Conservation (phyloP, 371 early-diverging fungal genomes). For the Syncephalastrum sp. region DNA sequence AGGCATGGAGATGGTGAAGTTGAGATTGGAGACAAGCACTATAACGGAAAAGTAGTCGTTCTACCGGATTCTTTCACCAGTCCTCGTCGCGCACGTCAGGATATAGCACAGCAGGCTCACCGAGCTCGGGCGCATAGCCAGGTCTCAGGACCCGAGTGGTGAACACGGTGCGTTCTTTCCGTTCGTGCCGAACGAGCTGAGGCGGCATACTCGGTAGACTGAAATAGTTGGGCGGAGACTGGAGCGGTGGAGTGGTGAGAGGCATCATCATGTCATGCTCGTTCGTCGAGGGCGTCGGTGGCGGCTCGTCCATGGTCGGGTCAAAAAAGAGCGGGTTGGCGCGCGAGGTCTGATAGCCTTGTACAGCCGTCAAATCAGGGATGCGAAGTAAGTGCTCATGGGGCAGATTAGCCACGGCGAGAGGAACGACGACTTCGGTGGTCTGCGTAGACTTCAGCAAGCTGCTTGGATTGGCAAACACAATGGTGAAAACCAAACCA, state of each 20-base stretch:
- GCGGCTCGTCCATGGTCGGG: constrained; percentile 39
- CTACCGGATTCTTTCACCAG: constrained; percentile 18
- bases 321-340: constrained; percentile 44
- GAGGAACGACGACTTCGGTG: constrained; percentile 39
- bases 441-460: constrained; percentile 30
- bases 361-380: constrained; percentile 35
- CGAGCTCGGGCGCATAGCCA: constrained; percentile 24
- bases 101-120: constrained; percentile 29
- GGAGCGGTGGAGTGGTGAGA: constrained; percentile 27
- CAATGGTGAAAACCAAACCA: constrained; percentile 28
- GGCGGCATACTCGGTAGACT: constrained; percentile 35
- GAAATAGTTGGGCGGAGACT: constrained; percentile 50
- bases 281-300: constrained; percentile 22
- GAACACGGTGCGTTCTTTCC: constrained; percentile 38
- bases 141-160: constrained; percentile 31
- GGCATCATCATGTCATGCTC: constrained; percentile 4
- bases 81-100: constrained; percentile 17
- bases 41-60: too few relatives aligned
- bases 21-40: too few relatives aligned
- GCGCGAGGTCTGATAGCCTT: constrained; percentile 26
- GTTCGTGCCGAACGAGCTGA: constrained; percentile 30
- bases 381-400: constrained; percentile 41
- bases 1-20: too few relatives aligned
- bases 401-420: constrained; percentile 42
- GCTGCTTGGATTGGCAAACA: constrained; percentile 29